Base-by-base conservation (phyloP, 257 asterid species). In the Craterostigma plantagineum region DNA sequence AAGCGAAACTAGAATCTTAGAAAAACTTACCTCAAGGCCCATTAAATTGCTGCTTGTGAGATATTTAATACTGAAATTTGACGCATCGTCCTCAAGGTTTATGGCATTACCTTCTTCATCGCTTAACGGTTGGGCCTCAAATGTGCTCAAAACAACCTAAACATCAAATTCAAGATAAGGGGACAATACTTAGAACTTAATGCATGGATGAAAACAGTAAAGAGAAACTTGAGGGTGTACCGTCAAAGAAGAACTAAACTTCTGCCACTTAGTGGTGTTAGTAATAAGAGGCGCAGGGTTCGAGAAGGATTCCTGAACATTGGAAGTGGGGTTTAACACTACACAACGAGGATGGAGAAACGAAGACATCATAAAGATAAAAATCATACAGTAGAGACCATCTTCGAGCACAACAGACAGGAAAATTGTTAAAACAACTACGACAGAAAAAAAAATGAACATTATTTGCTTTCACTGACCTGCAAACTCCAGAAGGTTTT, bases 401-500 rank as follows among this genome's bases (percentile, higher is more conserved):
- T 23, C 4, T 23, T 23, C 4, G 14, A 36, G 8, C 40, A 36
- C 40, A 36, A 36, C n/a, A 36, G 40, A 12, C 40, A 9, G 37
- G 11, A 34, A 34, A 6, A 11, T 38, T 7, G 15, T 40, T 12
- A 40, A 3, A 7, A 1, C 6, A 1, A 33, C 18, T 10, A 16
- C 4, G n/a, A n/a, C 30, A 6, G 4, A 23, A 23, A 23, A 23
- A 23, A 15, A 50, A 51, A 41, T 14, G 50, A 14, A 35, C 10
- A 23, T 37, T 47, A 13, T 42, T 23, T 45, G 44, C 34, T 23
- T 23, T 23, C 12, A 72, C 92, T 56, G 41, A 79, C 98, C 98
- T 87, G 98, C 60, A 87, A 73, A 68, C 92, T 75, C 98, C 98
- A 87, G 62, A 87, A 79, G 69, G 95, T 87, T 63, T 75, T 87